Conservation (phyloP, 306 rosid genomes). For the Mimosa pudica region DNA sequence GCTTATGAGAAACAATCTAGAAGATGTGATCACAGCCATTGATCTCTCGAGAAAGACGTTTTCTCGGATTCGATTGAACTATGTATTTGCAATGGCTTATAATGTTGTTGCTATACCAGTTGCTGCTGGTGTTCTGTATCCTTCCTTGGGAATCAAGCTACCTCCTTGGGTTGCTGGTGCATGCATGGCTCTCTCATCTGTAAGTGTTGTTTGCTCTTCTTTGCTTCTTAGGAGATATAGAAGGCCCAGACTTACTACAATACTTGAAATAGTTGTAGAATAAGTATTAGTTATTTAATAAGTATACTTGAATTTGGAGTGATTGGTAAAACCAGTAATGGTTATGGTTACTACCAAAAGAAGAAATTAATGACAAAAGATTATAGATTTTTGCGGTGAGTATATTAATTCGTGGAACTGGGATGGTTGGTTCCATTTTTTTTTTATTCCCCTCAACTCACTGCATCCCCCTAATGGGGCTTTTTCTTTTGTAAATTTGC, state of each 20-base stretch:
- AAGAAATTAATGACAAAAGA: slow-evolving; percentile 25
- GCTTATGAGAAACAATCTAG: slow-evolving; percentile 87
- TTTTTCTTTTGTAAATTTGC: slow-evolving; percentile 46
- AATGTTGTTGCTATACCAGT: slow-evolving; percentile 83
- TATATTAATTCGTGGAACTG: too few species aligned
- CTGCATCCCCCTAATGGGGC: slow-evolving; percentile 10
- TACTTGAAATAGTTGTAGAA: slow-evolving; percentile 86
- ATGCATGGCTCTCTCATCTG: slow-evolving; percentile 96
- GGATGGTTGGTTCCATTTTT: slow-evolving; percentile 42
- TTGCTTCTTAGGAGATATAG: slow-evolving; percentile 81
- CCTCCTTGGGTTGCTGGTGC: slow-evolving; percentile 99
- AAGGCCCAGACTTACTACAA: slow-evolving; percentile 78
- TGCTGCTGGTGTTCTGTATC: slow-evolving; percentile 84
- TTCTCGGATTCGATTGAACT: slow-evolving; percentile 74
- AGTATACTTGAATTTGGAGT: slow-evolving; percentile 1
- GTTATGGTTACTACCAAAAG: not conserved
- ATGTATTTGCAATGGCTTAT: slow-evolving; percentile 89
- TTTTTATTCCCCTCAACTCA: slow-evolving; percentile 28
- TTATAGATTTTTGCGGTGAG: slow-evolving; percentile 33
- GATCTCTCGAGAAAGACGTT: slow-evolving; percentile 90
- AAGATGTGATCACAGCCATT: slow-evolving; percentile 97
- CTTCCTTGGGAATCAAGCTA: slow-evolving; percentile 70
- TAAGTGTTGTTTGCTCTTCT: slow-evolving; percentile 92
- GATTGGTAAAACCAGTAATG: not conserved
- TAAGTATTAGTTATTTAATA: slow-evolving; percentile 37